Percentiles rank a stretch among this genome's conserved stretches.
phyloP scores from a whole-genome alignment of 2,329 filamentous ascomycete species.

The Parastagonospora avenae region DNA sequence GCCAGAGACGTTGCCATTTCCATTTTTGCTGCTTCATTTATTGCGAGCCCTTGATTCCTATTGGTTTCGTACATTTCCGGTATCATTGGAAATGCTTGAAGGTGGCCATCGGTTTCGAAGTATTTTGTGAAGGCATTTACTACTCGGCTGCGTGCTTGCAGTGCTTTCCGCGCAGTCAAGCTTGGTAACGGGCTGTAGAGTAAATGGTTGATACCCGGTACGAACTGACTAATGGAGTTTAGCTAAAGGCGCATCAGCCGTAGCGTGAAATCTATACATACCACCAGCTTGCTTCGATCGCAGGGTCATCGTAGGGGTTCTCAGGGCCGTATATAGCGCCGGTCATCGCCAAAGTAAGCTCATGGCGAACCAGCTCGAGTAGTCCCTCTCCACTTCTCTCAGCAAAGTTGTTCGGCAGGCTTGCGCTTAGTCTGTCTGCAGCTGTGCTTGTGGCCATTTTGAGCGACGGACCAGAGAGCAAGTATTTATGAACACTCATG shows the following conservation, averaged over 20 bases:
- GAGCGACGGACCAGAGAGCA: conserved; percentile 39
- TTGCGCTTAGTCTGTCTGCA: conserved; percentile 35
- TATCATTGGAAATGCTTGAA: conserved; percentile 47
- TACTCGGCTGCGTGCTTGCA: conserved; percentile 43
- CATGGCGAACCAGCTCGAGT: conserved; percentile 33
- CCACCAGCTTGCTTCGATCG: conserved; percentile 45
- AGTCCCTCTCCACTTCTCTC: conserved; percentile 9
- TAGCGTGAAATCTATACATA: conserved; percentile 16
- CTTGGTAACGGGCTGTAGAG: conserved; percentile 25
- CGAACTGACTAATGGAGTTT: conserved; percentile 16
- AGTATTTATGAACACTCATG: conserved; percentile 43
- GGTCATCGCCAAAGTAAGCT: conserved; percentile 47
- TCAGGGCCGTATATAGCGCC: conserved; percentile 50
- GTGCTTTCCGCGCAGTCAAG: conserved; percentile 40
- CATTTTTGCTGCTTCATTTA: conserved; percentile 48
- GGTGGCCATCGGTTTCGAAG: conserved; percentile 46
- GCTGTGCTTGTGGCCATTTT: conserved; percentile 46
- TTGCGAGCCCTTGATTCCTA: conserved; percentile 34
- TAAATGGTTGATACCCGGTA: conserved; percentile 31
- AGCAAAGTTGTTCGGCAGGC: conserved; percentile 17
- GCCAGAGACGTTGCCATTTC: conserved; percentile 51
- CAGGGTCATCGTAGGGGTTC: conserved; percentile 48
- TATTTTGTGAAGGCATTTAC: conserved; percentile 47
- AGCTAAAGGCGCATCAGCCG: neutral
- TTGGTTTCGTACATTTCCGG: conserved; percentile 45